These are phyloP conservation scores for Elymus sibiricus DNA, from an alignment of 176 grass and related monocot genomes.

Conservation along the genomic window DNA sequence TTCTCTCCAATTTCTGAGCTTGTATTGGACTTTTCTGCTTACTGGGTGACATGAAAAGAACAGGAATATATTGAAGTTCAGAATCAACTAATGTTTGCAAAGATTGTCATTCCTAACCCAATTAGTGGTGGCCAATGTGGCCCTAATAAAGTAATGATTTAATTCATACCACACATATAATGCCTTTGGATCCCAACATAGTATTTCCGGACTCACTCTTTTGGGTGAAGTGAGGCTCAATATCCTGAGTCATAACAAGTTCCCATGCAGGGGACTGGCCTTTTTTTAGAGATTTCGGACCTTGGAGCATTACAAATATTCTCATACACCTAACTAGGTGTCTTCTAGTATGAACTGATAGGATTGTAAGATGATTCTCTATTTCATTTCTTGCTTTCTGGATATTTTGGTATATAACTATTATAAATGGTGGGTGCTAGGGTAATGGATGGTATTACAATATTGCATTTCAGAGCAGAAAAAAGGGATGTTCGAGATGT, in stretches of 20 bases:
- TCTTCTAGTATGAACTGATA: background rate
- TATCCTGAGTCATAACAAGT: background rate
- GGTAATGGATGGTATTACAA: conserved; percentile 15
- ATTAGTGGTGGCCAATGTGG: background rate
- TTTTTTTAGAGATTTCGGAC: conserved; percentile 1
- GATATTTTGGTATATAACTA: conserved; percentile 3
- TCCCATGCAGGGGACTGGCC: background rate
- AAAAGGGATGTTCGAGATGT: conserved; percentile 7
- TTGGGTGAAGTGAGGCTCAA: background rate
- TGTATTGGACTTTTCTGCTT: conserved; percentile 11
- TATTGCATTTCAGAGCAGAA: conserved; percentile 18
- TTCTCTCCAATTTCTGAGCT: conserved; percentile 17
- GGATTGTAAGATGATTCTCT: background rate
- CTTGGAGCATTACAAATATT: background rate
- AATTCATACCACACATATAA: background rate
- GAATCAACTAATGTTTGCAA: background rate
- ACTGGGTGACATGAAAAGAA: background rate
- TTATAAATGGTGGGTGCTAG: background rate
- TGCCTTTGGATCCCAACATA: background rate
- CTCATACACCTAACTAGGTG: background rate
- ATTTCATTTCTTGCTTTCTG: conserved; percentile 10
- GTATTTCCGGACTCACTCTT: background rate
- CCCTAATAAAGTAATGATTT: background rate
- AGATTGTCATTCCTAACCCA: background rate
- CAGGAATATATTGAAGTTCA: background rate